Percentiles rank a stretch among this genome's conserved stretches.
phyloP scores from a whole-genome alignment of 2,329 filamentous ascomycete species.

The Trichoderma harzianum region DNA sequence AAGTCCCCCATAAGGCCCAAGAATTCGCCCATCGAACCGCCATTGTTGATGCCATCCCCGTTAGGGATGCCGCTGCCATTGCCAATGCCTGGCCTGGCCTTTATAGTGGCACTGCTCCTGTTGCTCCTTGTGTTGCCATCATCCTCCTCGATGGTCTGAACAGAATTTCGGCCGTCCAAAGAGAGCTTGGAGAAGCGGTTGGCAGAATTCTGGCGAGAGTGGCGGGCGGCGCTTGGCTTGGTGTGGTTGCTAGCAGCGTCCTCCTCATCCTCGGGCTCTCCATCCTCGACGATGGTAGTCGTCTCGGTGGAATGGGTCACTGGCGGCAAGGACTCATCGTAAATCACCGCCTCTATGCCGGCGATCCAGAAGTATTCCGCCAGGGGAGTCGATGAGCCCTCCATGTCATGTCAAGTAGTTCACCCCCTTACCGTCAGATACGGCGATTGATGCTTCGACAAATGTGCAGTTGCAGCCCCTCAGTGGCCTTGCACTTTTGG shows the following conservation, averaged over 20 bases:
- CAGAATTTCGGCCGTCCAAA: constrained; percentile 49
- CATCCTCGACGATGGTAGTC: constrained; percentile 62
- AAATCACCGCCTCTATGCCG: constrained; percentile 64
- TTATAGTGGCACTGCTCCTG: constrained; percentile 63
- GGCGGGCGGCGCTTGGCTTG: constrained; percentile 42
- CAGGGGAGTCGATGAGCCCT: constrained; percentile 60
- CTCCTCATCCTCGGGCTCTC: constrained; percentile 59
- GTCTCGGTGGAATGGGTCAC: constrained; percentile 44
- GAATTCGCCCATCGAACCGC: constrained; percentile 26
- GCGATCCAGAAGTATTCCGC: constrained; percentile 77
- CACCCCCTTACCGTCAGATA: constrained; percentile 23
- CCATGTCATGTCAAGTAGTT: constrained; percentile 51
- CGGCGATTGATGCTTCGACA: background rate
- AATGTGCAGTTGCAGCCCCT: constrained; percentile 5
- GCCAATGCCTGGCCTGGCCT: constrained; percentile 36
- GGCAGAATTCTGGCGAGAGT: constrained; percentile 60
- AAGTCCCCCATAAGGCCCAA: constrained; percentile 57
- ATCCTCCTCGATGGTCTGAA: constrained; percentile 54
- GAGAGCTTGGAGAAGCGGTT: constrained; percentile 56
- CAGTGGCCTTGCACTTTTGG: background rate
- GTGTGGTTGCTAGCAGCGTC: constrained; percentile 34
- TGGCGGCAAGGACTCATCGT: constrained; percentile 51
- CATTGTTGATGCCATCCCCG: constrained; percentile 25
- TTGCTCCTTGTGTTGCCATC: constrained; percentile 60
- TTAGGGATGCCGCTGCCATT: constrained; percentile 24